phyloP scores from a whole-genome alignment of 495 filamentous ascomycete genomes.

The Saxophila tyrrhenica region DNA sequence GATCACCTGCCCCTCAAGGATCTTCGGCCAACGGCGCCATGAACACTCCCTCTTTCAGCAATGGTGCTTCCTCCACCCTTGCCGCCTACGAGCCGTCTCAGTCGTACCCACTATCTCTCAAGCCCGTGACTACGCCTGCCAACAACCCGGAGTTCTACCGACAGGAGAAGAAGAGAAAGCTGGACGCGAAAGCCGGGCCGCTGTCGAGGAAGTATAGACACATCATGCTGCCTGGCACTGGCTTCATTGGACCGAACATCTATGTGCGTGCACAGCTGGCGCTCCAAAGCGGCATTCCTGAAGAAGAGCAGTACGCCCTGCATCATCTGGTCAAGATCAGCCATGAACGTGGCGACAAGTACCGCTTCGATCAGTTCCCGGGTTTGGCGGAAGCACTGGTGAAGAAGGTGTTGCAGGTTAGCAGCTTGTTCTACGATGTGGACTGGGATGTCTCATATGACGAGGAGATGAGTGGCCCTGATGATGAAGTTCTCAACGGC shows the following conservation, averaged over 20 bases:
- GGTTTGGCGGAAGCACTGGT: slow-evolving; percentile 80
- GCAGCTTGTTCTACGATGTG: slow-evolving; percentile 65
- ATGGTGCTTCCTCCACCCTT: slow-evolving; percentile 39
- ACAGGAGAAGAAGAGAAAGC: slow-evolving; percentile 32
- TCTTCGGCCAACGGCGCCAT: slow-evolving; percentile 19
- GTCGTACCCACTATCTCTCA: slow-evolving; percentile 46
- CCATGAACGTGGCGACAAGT: slow-evolving; percentile 87
- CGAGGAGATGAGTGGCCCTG: slow-evolving; percentile 38
- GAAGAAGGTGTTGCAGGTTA: slow-evolving; percentile 65
- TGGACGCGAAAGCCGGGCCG: slow-evolving; percentile 17
- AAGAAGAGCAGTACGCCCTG: slow-evolving; percentile 78
- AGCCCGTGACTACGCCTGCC: slow-evolving; percentile 57
- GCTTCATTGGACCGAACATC: slow-evolving; percentile 67
- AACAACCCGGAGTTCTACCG: slow-evolving; percentile 55
- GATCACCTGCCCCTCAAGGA: slow-evolving; percentile 20
- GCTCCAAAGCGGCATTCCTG: slow-evolving; percentile 64
- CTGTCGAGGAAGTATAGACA: slow-evolving; percentile 27
- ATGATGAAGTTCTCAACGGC: slow-evolving; percentile 50
- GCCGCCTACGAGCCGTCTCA: slow-evolving; percentile 48
- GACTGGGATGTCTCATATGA: slow-evolving; percentile 68
- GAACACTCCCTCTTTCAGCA: slow-evolving; percentile 14
- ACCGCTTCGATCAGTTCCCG: slow-evolving; percentile 85
- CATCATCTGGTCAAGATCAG: slow-evolving; percentile 93
- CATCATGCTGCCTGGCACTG: slow-evolving; percentile 46
- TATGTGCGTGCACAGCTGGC: slow-evolving; percentile 71